Evolutionary conservation across 2,329 filamentous ascomycete species (phyloP).

Genomic region (Trematosphaeria pertusa): DNA sequence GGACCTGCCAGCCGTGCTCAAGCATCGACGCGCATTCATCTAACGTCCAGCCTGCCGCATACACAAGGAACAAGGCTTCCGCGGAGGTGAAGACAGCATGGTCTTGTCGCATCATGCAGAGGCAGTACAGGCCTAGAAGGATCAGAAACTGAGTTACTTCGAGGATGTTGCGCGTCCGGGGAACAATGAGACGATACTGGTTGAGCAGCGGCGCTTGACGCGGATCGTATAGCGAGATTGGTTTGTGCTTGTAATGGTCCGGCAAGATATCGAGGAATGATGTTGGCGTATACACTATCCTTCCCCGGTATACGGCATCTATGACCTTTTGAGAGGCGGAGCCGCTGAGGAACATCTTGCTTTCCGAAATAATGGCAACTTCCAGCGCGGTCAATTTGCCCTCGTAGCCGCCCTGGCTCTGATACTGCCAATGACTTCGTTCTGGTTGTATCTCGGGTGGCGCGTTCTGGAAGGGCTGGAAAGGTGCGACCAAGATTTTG

Average conservation of each 20-base stretch:
- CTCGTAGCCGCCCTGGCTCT: constrained; percentile 57
- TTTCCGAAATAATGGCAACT: constrained; percentile 82
- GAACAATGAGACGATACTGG: constrained; percentile 84
- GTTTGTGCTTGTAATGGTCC: constrained; percentile 84
- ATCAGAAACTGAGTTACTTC: constrained; percentile 77
- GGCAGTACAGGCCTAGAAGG: constrained; percentile 72
- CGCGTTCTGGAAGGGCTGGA: constrained; percentile 85
- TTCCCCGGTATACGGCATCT: constrained; percentile 80
- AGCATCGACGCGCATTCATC: constrained; percentile 79
- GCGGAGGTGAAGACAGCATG: constrained; percentile 61
- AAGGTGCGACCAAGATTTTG: constrained; percentile 81
- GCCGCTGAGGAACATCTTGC: constrained; percentile 77
- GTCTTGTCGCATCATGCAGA: constrained; percentile 74
- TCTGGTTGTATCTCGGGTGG: constrained; percentile 70
- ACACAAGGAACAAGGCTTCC: constrained; percentile 74
- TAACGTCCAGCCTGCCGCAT: constrained; percentile 78
- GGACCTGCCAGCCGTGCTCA: constrained; percentile 79
- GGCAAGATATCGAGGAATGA: constrained; percentile 84
- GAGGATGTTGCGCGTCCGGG: constrained; percentile 76
- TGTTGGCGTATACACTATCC: constrained; percentile 82
- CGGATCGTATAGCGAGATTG: constrained; percentile 82
- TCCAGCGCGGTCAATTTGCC: constrained; percentile 78
- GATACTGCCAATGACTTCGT: constrained; percentile 56
- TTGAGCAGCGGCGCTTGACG: constrained; percentile 77
- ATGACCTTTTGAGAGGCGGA: constrained; percentile 83